Base-by-base conservation (phyloP, 192 early-diverging fungal species). In the Obelidium mucronatum region DNA sequence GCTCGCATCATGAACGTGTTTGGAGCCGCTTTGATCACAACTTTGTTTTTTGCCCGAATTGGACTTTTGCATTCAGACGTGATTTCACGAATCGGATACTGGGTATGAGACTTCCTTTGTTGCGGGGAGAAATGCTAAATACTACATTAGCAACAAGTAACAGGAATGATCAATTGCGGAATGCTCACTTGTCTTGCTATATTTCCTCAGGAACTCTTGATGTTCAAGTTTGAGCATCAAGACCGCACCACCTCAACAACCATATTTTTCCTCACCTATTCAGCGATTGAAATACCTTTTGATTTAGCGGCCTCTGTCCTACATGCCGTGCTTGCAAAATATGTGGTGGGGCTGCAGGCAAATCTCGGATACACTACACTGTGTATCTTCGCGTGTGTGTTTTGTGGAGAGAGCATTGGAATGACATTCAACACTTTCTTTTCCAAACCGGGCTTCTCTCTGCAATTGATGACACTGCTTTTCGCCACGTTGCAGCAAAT, bases 391-490 rank as follows among this genome's bases (percentile, higher is more conserved):
- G 35, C 34, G 22, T 24, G 39, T 59, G 55, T 84, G 19, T 79
- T 78, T 54, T 66, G 55, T 19, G 84, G 84, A 8, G 84, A 85
- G 40, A 75, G 70, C 40, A 79, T 85, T 39, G 84, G 84, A 40
- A 85, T 85, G 36, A 73, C 72, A 30, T 85, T 82, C 67, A 79
- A 74, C 70, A 71, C 84, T 3, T 11, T 85, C 30, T 76, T 83
- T 33, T 54, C 74, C 48, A 73, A 74, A 59, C 59, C 83, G 24
- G 79, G 80, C 2, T 85, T 85, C 65, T 68, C 74, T 4, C 78
- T 85, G 6, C 81, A 80, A 67, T 37, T 79, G 40, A 85, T 77
- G 71, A 72, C 5, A 44, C 42, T 44, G 6, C 42, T 39, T 65
- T 36, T 39, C 78, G n/a, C n/a, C n/a, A n/a, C n/a, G n/a, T n/a